Evolutionary conservation across 2,329 filamentous ascomycete species (phyloP), one percentile per base, ranked within the genome.

Genomic region (Coleophoma eucalyptorum): DNA sequence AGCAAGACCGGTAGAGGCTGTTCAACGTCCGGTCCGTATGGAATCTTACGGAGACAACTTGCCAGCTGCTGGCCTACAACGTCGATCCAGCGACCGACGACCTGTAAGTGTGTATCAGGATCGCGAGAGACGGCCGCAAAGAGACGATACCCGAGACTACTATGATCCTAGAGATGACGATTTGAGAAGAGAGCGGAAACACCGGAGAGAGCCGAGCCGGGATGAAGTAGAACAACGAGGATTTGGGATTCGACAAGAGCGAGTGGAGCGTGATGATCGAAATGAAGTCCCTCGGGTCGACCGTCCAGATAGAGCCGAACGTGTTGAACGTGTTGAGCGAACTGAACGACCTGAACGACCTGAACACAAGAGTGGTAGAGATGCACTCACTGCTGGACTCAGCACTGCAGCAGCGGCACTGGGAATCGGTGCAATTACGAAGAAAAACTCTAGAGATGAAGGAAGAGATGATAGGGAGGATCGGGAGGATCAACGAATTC

Each of bases 51-150:
- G 61, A 13, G 50, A 51, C 26, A 42, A 19, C 10, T 44, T 44
- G 10, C 13, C n/a, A 15, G n/a, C 18, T 16, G 3, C 19, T 44
- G 18, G 49, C 37, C 52, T 55, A 8, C 47, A 55, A 13, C 7
- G 60, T 69, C 21, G 72, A 67, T n/a, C 69, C 31, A 70, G 65
- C 53, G 67, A 70, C 3, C 50, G 56, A 21, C 47, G 63, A 33
- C 63, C 63, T 6, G 54, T 57, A 11, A 58, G 59, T 3, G 20
- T 61, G 6, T 65, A 67, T 42, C 59, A 65, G 21, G 62, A 65
- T 13, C 57, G 53, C 15, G 59, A 61, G 19, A 33, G 60, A 51
- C 46, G 53, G 43, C 38, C 49, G 3, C 50, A 51, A 15, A 55
- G 58, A 46, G 64, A 67, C 26, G 63, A 66, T 12, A 26, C 19